These are phyloP conservation scores for Fusarium sp. DNA, from an alignment of 2,329 filamentous ascomycete genomes.

Conservation along the genomic window DNA sequence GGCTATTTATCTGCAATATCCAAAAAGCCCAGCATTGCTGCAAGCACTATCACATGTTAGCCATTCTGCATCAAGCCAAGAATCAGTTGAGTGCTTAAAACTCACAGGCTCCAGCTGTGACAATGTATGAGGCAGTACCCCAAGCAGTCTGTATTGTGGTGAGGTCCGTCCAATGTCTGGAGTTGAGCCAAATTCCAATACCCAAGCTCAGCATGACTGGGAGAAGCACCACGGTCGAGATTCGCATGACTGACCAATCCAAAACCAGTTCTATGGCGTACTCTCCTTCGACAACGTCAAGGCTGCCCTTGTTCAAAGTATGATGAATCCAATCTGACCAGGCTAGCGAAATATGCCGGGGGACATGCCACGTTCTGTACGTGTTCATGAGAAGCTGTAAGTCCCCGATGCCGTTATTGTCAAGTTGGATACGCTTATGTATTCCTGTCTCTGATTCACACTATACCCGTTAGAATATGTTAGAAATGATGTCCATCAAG, in stretches of 20 bases:
- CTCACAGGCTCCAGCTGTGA: neutral
- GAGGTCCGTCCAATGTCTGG: neutral
- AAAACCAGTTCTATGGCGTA: neutral
- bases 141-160: neutral
- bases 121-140: neutral
- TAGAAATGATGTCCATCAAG: fast-evolving
- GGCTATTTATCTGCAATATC: neutral
- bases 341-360: fast-evolving
- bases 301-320: neutral
- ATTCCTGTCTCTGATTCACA: neutral
- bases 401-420: neutral
- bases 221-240: neutral
- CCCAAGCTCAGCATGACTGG: neutral
- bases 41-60: neutral
- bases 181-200: neutral
- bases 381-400: neutral
- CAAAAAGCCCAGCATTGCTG: neutral
- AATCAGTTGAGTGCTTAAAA: neutral
- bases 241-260: neutral
- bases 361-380: neutral
- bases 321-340: conserved; percentile 1
- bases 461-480: neutral
- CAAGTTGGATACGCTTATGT: fast-evolving
- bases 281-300: fast-evolving
- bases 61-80: neutral